These are phyloP conservation scores for Blastobotrys illinoisensis DNA, from an alignment of 1,139 yeast species.

Conservation along the genomic window DNA sequence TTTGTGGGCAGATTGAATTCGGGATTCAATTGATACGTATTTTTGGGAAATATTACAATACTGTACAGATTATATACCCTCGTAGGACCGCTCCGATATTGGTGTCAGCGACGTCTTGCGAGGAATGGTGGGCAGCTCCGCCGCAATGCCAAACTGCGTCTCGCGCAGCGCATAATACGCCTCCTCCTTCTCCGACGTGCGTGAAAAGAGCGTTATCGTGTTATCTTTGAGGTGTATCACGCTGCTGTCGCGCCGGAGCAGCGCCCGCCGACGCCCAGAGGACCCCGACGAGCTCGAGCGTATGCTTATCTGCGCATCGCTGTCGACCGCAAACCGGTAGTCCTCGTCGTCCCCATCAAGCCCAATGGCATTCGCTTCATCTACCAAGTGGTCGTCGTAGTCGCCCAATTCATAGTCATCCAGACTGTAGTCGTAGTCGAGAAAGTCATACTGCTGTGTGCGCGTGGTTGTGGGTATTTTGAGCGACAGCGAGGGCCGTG, in stretches of 20 bases:
- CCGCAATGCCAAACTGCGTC: conserved; percentile 2
- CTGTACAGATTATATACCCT: conserved; percentile 2
- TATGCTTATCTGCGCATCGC: neutral
- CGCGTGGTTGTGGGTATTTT: conserved; percentile 1
- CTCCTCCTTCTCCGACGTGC: conserved; percentile 2
- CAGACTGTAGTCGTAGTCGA: neutral
- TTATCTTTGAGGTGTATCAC: conserved; percentile 20
- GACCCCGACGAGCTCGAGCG: conserved; percentile 3
- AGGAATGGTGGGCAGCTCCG: conserved; percentile 15
- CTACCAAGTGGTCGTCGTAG: conserved; percentile 18
- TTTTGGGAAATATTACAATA: neutral
- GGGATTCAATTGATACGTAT: too few relatives aligned
- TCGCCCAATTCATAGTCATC: conserved; percentile 4
- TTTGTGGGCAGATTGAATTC: neutral
- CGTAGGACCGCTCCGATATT: conserved; percentile 21
- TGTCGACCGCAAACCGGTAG: conserved; percentile 5
- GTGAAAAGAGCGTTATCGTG: conserved; percentile 21
- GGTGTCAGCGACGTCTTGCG: conserved; percentile 19
- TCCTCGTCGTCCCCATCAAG: conserved; percentile 21
- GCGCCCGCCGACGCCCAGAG: conserved; percentile 6
- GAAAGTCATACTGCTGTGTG: neutral
- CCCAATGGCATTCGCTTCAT: conserved; percentile 26
- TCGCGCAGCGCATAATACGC: conserved; percentile 4
- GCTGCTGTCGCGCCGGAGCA: conserved; percentile 11
- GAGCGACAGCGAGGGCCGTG: conserved; percentile 5